These are phyloP conservation scores for Mycena vulgaris DNA, from an alignment of 768 basidiomycete genomes.

Conservation along the genomic window DNA sequence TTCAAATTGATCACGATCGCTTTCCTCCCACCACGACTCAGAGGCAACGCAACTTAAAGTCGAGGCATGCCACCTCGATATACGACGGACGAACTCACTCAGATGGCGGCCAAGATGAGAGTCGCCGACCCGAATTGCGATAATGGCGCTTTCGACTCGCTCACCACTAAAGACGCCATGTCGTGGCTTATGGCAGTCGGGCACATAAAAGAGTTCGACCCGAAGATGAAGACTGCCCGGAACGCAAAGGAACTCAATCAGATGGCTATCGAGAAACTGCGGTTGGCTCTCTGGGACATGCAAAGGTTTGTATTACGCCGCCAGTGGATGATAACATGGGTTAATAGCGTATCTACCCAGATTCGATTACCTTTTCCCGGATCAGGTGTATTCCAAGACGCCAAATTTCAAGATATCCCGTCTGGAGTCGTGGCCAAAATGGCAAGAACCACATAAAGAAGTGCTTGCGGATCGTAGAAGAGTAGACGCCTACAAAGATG, in stretches of 20 bases:
- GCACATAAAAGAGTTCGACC: constrained; percentile 19
- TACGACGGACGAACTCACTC: constrained; percentile 26
- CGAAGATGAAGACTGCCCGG: constrained; percentile 9
- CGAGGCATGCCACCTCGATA: constrained; percentile 19
- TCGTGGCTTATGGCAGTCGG: constrained; percentile 34
- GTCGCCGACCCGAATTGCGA: constrained; percentile 35
- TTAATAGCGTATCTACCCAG: background rate
- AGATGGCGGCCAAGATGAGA: constrained; percentile 27
- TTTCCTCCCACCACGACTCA: no score
- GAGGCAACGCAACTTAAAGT: no score
- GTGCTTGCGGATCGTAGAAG: constrained; percentile 10
- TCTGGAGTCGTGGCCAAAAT: constrained; percentile 29
- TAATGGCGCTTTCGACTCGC: constrained; percentile 39
- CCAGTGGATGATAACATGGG: background rate
- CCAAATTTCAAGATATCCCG: constrained; percentile 33
- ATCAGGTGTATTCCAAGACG: constrained; percentile 19
- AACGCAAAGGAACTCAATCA: constrained; percentile 25
- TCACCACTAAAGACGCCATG: constrained; percentile 34
- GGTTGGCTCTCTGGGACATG: constrained; percentile 37
- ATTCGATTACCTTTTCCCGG: constrained; percentile 40
- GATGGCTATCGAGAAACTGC: constrained; percentile 27
- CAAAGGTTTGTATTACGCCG: constrained; percentile 21
- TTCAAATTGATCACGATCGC: no score
- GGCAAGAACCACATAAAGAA: constrained; percentile 32
- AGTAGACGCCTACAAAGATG: constrained; percentile 15